A percentile compares a stretch with the other conserved stretches of the same genome.
These are phyloP conservation scores for Tylopilus intermedius DNA, from an alignment of 768 basidiomycete species.

Conservation along the genomic window DNA sequence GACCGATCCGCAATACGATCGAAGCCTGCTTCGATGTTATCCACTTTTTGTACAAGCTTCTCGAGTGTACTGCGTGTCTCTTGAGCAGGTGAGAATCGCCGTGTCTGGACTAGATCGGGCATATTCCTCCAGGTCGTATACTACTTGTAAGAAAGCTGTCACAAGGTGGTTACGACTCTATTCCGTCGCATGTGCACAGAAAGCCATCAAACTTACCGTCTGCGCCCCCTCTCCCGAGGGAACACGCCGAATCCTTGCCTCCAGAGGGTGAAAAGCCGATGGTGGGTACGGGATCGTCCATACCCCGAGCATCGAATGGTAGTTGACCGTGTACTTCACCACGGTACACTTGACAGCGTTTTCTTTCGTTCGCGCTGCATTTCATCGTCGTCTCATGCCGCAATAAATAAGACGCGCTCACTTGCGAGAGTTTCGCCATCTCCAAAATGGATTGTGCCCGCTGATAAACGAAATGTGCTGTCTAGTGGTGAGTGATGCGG, in stretches of 20 bases:
- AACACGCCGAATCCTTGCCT: constrained; percentile 56
- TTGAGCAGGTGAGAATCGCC: constrained; percentile 46
- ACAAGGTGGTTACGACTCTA: constrained; percentile 6
- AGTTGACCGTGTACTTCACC: constrained; percentile 80
- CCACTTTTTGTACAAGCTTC: constrained; percentile 72
- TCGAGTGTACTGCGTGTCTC: constrained; percentile 62
- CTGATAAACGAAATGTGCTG: constrained; percentile 76
- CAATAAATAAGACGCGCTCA: constrained; percentile 9
- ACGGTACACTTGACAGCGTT: constrained; percentile 80
- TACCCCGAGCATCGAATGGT: constrained; percentile 77
- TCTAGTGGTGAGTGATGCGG: constrained; percentile 4
- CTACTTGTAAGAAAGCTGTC: constrained; percentile 53
- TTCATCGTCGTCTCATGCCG: constrained; percentile 2
- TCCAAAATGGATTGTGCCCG: constrained; percentile 78
- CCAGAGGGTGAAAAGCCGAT: constrained; percentile 77
- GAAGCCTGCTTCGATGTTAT: constrained; percentile 72
- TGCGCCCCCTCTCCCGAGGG: constrained; percentile 63
- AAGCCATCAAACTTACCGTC: constrained; percentile 54
- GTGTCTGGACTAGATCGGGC: constrained; percentile 43
- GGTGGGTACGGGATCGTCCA: constrained; percentile 74
- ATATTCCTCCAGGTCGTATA: constrained; percentile 63
- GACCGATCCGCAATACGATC: constrained; percentile 84
- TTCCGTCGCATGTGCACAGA: background rate
- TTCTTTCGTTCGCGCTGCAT: constrained; percentile 66
- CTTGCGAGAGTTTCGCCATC: constrained; percentile 83